Evolutionary conservation across 108 stramenopile species (phyloP), one percentile per base, ranked within the genome.

Genomic region (Fragilariopsis cylindrus): DNA sequence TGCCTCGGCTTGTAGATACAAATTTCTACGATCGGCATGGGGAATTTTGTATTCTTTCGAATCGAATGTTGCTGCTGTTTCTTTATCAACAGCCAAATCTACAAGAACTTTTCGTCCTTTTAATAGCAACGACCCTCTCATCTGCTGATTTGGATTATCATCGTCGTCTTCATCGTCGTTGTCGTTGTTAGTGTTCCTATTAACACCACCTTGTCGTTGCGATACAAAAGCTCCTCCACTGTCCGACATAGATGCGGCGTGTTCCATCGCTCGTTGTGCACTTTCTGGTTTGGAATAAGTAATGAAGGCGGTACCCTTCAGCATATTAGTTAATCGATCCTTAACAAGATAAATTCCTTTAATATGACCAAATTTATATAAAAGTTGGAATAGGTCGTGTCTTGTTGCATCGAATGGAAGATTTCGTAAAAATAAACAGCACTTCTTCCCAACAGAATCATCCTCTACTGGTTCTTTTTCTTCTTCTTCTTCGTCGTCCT

Each of bases 1-100:
- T n/a, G 96, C 97, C 76, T 98, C 99, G 65, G 86, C 84, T 74
- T 91, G 86, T 49, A 99, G 81, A 74, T 99, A 98, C 60, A 99
- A 74, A 75, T 98, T 97, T 50, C 99, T 93, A 48, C 88, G 86
- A 65, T 82, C 82, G 1, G 74, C 73, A 1, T 67, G 41, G 0
- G 53, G 54, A 15, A 65, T 58, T 13, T 83, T 68, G 42, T 74
- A 52, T 43, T 81, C 76, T 18, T 94, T 85, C 13, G 87, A 78
- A 49, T 83, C 87, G 46, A 98, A 81, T 0, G 93, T 90, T 13
- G 81, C 77, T 0, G 92, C 95, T 43, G 91, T 92, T 60, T 84
- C 85, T 43, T 86, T 76, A 73, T 94, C 90, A 1, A 93, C 91
- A 5, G 96, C 92, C 53, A 90, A 63, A 73, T 91, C 87, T 7